A percentile compares a stretch with the other conserved stretches of the same genome.
These are phyloP conservation scores for Deinandra increscens DNA, from an alignment of 129 eudicot species.

Conservation along the genomic window DNA sequence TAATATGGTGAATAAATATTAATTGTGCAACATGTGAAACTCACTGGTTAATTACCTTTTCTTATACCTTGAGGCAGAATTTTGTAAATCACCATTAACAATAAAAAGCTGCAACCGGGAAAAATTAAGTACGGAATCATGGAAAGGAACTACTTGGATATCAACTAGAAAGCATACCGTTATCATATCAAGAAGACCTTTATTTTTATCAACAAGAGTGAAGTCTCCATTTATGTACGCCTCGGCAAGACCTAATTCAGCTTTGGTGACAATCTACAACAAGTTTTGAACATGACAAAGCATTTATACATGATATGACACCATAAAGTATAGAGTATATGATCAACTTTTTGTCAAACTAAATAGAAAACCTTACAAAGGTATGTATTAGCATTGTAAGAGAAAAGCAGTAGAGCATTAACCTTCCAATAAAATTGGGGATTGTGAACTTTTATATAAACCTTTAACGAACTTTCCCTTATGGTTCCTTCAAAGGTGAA, in stretches of 20 bases:
- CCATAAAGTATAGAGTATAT: not conserved
- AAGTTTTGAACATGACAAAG: not conserved
- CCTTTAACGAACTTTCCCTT: constrained; percentile 44
- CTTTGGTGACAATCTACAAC: constrained; percentile 62
- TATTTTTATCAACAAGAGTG: constrained; percentile 65
- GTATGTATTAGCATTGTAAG: not conserved
- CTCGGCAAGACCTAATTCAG: constrained; percentile 88
- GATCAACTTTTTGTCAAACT: no score
- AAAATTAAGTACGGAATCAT: not conserved
- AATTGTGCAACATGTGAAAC: not conserved
- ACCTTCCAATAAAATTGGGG: no score
- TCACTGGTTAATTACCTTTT: constrained; percentile 43
- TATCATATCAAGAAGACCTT: constrained; percentile 67
- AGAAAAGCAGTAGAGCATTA: not conserved
- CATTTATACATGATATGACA: not conserved
- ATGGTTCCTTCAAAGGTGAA: constrained; percentile 61
- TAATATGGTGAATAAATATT: not conserved
- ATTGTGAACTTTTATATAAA: constrained; percentile 50
- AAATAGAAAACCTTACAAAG: no score
- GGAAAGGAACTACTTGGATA: not conserved
- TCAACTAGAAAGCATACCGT: constrained; percentile 43
- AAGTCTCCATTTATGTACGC: constrained; percentile 80
- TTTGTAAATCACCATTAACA: constrained; percentile 45
- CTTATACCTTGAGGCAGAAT: constrained; percentile 30
- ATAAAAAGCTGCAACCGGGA: constrained; percentile 51